phyloP scores from a whole-genome alignment of 2,329 filamentous ascomycete genomes.

The Ceratocystis alfenasii region DNA sequence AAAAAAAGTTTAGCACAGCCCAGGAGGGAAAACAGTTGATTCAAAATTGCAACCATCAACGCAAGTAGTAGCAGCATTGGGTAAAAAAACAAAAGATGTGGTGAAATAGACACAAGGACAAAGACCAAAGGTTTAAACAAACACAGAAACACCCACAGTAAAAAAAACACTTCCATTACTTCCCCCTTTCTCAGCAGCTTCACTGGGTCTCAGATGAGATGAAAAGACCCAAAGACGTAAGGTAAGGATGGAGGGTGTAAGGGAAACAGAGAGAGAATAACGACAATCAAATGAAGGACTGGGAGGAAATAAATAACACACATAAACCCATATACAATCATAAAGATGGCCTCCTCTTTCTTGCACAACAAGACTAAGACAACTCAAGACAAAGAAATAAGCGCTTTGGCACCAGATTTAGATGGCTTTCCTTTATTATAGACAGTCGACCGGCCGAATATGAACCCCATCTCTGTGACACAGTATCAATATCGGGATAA shows the following conservation, averaged over 20 bases:
- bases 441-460: not conserved
- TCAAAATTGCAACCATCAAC: not conserved
- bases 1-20: not conserved
- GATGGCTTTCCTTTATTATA: not conserved
- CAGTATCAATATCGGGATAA: too few relatives aligned
- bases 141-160: not conserved
- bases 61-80: not conserved
- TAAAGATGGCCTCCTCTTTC: constrained; percentile 20
- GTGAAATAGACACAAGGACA: not conserved
- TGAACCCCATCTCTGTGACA: too few relatives aligned
- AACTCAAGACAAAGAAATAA: constrained; percentile 12
- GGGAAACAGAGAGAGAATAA: constrained; percentile 1
- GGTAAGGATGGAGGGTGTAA: not conserved
- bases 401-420: not conserved
- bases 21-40: constrained; percentile 2
- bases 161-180: not conserved
- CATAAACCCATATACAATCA: constrained; percentile 23
- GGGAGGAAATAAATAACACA: constrained; percentile 16
- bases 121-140: not conserved
- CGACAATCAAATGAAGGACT: not conserved
- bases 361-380: constrained; percentile 9
- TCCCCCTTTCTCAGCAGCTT: not conserved
- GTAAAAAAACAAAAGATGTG: not conserved
- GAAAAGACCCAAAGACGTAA: not conserved
- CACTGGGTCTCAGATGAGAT: not conserved